Evolutionary conservation across 306 rosid genomes (phyloP).

Genomic region (Glycine latifolia): DNA sequence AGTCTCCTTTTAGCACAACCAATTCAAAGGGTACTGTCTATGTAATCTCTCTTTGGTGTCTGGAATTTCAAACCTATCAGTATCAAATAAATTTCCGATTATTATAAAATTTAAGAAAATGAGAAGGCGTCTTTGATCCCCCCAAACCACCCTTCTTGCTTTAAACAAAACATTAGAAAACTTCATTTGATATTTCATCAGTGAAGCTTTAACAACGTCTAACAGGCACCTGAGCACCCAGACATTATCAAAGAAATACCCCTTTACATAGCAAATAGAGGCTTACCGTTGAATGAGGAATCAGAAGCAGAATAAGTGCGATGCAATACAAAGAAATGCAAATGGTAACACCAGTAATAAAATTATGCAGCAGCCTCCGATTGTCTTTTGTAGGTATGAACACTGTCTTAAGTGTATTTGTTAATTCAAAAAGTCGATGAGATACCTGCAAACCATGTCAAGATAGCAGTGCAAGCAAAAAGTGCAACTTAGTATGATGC

Average conservation of each 20-base stretch:
- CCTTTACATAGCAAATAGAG: constrained; percentile 30
- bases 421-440: constrained; percentile 87
- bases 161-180: not conserved
- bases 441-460: constrained; percentile 72
- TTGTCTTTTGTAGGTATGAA: constrained; percentile 91
- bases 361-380: constrained; percentile 80
- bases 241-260: not conserved
- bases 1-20: constrained; percentile 50
- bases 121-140: no score
- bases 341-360: constrained; percentile 70
- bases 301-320: constrained; percentile 69
- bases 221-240: not conserved
- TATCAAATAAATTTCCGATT: constrained; percentile 40
- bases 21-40: constrained; percentile 53
- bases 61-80: constrained; percentile 59
- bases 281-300: constrained; percentile 73
- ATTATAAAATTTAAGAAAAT: not conserved
- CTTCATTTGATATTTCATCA: not conserved
- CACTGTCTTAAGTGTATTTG: constrained; percentile 82
- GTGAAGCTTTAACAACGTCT: not conserved
- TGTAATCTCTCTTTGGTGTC: constrained; percentile 46
- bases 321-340: constrained; percentile 67
- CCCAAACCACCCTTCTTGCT: not conserved
- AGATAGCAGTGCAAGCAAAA: constrained; percentile 43
- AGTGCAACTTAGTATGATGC: constrained; percentile 28